A percentile compares a stretch with the other conserved stretches of the same genome.
Evolutionary conservation across 176 grass and related monocot genomes (phyloP).

Genomic region (Carex scoparia): DNA sequence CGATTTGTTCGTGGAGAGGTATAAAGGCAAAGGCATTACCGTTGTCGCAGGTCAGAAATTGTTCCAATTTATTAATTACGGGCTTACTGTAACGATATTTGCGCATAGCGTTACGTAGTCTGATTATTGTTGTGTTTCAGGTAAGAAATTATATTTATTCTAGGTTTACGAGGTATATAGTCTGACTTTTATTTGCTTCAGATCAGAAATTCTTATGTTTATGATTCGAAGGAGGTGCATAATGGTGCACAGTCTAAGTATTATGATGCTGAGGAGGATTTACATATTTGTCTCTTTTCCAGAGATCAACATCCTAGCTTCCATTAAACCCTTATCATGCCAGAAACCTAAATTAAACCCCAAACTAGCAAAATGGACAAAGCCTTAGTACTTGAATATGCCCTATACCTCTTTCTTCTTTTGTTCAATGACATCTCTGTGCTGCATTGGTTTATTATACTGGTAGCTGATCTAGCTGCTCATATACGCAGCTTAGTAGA

Average conservation of each 20-base stretch:
- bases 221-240: neutral
- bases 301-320: neutral
- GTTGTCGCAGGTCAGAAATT: constrained; percentile 67
- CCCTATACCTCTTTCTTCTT: neutral
- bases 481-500: neutral
- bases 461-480: neutral
- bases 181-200: neutral
- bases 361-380: neutral
- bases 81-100: neutral
- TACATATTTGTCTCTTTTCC: neutral
- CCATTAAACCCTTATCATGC: neutral
- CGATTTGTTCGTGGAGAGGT: constrained; percentile 86
- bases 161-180: neutral
- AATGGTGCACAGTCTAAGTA: neutral
- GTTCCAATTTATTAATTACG: neutral
- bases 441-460: neutral
- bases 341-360: neutral
- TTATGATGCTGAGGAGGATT: neutral
- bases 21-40: constrained; percentile 63
- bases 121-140: neutral
- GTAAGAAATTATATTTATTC: neutral
- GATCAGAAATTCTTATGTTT: neutral
- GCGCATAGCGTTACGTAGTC: neutral
- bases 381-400: neutral
- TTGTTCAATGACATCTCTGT: neutral